phyloP scores from a whole-genome alignment of 257 asterid species.

The Oldenlandia corymbosa region DNA sequence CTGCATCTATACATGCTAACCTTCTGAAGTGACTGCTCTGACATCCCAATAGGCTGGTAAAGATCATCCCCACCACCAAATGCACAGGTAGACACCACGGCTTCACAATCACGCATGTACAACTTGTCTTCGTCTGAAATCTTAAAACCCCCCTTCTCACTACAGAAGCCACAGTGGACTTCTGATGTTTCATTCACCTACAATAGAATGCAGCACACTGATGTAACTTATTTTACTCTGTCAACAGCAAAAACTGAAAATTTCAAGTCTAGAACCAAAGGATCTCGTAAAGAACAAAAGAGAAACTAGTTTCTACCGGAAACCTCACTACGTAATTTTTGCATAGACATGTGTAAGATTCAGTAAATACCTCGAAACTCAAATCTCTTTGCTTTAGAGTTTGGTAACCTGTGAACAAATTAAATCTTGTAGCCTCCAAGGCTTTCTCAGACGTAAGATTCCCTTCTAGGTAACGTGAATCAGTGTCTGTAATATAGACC shows the following conservation, averaged over 20 bases:
- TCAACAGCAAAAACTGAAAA: neutral
- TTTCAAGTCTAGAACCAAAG: neutral
- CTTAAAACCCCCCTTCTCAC: constrained; percentile 80
- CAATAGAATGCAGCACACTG: constrained; percentile 15
- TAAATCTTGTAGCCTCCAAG: constrained; percentile 54
- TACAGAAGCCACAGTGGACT: constrained; percentile 74
- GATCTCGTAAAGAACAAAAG: neutral
- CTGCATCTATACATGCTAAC: constrained; percentile 13
- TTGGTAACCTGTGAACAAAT: constrained; percentile 89
- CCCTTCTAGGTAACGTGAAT: constrained; percentile 25
- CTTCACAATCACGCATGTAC: constrained; percentile 70
- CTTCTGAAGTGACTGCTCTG: constrained; percentile 36
- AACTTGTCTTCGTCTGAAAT: constrained; percentile 70
- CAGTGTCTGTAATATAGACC: constrained; percentile 48
- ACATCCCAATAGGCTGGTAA: constrained; percentile 84
- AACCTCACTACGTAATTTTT: neutral
- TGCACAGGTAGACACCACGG: constrained; percentile 95
- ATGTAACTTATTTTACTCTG: neutral
- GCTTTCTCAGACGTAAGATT: constrained; percentile 33
- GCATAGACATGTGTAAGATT: neutral
- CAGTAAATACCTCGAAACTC: constrained; percentile 56
- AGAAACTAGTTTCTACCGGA: neutral
- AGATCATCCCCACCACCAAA: constrained; percentile 99
- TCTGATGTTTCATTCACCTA: constrained; percentile 53
- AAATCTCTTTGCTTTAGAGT: constrained; percentile 71